phyloP scores from a whole-genome alignment of 768 basidiomycete species.

The Rhodotorula sphaerocarpa region DNA sequence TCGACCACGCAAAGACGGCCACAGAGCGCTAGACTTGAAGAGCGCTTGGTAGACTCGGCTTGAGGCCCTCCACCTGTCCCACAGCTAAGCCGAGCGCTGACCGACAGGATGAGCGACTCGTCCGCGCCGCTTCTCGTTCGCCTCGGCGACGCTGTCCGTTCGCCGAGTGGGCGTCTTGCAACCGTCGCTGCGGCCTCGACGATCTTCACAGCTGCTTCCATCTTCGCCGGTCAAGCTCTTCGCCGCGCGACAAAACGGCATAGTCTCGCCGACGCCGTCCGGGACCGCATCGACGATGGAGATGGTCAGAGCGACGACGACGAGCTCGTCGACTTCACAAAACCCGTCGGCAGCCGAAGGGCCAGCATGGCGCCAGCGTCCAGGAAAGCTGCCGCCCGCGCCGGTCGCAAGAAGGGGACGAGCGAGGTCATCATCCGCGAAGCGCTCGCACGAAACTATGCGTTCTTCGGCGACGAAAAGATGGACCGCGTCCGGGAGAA shows the following conservation, averaged over 20 bases:
- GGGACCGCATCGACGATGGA: not conserved
- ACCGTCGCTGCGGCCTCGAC: conserved; percentile 20
- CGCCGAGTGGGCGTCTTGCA: conserved; percentile 12
- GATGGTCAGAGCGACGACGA: conserved; percentile 19
- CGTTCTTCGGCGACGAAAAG: conserved; percentile 82
- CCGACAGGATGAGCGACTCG: conserved; percentile 2
- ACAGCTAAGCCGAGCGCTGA: not conserved
- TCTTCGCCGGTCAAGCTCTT: conserved; percentile 20
- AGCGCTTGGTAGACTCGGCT: too few species aligned
- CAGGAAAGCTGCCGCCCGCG: not conserved
- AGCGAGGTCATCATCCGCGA: conserved; percentile 72
- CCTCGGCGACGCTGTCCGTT: conserved; percentile 11
- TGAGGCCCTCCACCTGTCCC: too few species aligned
- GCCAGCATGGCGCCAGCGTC: not conserved
- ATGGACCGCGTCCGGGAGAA: conserved; percentile 69
- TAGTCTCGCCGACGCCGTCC: not conserved
- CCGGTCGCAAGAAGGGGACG: conserved; percentile 11
- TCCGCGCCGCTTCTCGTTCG: conserved; percentile 1
- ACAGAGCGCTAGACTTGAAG: too few species aligned
- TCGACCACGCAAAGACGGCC: too few species aligned
- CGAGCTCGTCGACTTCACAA: conserved; percentile 31
- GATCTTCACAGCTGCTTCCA: conserved; percentile 13
- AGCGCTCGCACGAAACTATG: conserved; percentile 85
- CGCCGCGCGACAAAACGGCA: conserved; percentile 2
- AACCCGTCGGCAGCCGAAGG: conserved; percentile 12